Percentiles rank a stretch among this genome's conserved stretches.
These are phyloP conservation scores for Colletotrichum trifolii DNA, from an alignment of 2,329 filamentous ascomycete species.

Conservation along the genomic window DNA sequence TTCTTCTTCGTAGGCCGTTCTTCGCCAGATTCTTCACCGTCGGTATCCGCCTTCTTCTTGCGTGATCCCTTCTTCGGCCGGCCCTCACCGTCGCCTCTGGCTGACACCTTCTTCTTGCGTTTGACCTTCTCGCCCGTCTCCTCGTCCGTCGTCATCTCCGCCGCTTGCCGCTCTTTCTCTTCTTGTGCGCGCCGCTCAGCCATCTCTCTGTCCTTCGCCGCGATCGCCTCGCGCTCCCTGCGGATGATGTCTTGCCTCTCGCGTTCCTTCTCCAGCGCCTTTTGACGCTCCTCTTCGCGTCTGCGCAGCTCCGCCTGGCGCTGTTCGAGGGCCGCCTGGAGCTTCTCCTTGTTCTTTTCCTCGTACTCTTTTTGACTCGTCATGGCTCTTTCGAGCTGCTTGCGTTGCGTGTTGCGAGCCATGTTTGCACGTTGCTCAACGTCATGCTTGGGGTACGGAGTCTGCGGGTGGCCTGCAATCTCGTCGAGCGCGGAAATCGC, in stretches of 20 bases:
- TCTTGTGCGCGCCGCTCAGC: constrained; percentile 79
- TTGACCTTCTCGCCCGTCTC: constrained; percentile 86
- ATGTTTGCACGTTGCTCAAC: constrained; percentile 97
- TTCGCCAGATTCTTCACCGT: constrained; percentile 59
- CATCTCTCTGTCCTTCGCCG: constrained; percentile 78
- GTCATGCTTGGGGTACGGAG: constrained; percentile 90
- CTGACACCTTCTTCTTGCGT: constrained; percentile 74
- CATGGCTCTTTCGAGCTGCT: constrained; percentile 87
- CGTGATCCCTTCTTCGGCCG: constrained; percentile 66
- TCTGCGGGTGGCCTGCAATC: constrained; percentile 70
- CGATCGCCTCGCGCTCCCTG: constrained; percentile 86
- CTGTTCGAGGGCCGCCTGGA: constrained; percentile 81
- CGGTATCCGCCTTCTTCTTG: constrained; percentile 59
- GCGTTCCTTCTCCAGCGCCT: constrained; percentile 74
- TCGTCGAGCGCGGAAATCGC: constrained; percentile 80
- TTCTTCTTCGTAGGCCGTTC: constrained; percentile 71
- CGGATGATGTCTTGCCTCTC: constrained; percentile 83
- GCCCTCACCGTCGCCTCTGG: constrained; percentile 44
- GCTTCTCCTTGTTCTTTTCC: constrained; percentile 88
- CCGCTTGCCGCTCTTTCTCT: constrained; percentile 74
- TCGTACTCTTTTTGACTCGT: constrained; percentile 92
- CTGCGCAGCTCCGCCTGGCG: constrained; percentile 83
- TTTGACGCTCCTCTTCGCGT: constrained; percentile 80
- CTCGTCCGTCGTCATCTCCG: constrained; percentile 83
- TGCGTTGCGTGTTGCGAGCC: constrained; percentile 93